A percentile compares a stretch with the other conserved stretches of the same genome.
These are phyloP conservation scores for Pythium phragmitis DNA, from an alignment of 352 stramenopile genomes.

Conservation along the genomic window DNA sequence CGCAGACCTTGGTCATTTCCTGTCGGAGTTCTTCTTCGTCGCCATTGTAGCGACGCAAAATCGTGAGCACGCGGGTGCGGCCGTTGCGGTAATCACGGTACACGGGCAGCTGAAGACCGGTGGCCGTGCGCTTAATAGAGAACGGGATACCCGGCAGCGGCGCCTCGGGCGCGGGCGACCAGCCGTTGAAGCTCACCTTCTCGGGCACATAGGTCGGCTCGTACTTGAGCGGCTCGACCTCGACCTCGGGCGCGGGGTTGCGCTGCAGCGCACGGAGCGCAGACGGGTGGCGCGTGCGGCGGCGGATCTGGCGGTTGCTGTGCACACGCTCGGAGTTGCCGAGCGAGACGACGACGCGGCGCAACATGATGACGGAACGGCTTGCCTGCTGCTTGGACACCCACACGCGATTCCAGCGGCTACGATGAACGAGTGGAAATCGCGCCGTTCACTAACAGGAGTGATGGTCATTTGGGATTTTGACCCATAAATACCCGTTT, in stretches of 20 bases:
- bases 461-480: not conserved
- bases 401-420: not conserved
- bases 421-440: conserved; percentile 17
- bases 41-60: conserved; percentile 78
- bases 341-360: conserved; percentile 50
- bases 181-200: conserved; percentile 89
- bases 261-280: conserved; percentile 67
- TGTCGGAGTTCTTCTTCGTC: conserved; percentile 72
- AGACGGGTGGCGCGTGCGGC: conserved; percentile 75
- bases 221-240: conserved; percentile 78
- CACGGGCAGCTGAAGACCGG: conserved; percentile 79
- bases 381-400: not conserved
- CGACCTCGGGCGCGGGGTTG: conserved; percentile 47
- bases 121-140: conserved; percentile 77
- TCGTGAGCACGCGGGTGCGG: conserved; percentile 84
- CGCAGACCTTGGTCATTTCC: conserved; percentile 86
- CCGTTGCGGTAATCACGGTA: conserved; percentile 87
- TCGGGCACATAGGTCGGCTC: conserved; percentile 76
- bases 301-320: conserved; percentile 85
- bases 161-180: conserved; percentile 69
- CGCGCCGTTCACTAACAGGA: not conserved
- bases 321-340: conserved; percentile 62
- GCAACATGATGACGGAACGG: conserved; percentile 32
- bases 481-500: not conserved
- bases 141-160: conserved; percentile 69